Conservation (phyloP, 495 filamentous ascomycete genomes). For the Saxispiralis lemnorum region DNA sequence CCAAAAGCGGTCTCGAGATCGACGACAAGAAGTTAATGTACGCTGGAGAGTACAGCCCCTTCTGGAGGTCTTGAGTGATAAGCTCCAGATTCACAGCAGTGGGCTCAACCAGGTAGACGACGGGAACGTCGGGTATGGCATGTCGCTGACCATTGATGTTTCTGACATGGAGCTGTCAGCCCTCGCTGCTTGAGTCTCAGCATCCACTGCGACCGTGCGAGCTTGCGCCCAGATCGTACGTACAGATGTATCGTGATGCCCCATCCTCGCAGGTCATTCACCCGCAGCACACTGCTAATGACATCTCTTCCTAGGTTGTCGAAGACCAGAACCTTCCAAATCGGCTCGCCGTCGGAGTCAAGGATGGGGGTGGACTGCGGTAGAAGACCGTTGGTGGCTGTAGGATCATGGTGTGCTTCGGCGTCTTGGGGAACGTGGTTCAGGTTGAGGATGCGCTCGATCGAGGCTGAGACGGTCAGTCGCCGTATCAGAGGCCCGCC, state of each 20-base stretch:
- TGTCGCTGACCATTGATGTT: constrained; percentile 70
- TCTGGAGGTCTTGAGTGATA: constrained; percentile 76
- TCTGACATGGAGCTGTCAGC: constrained; percentile 26
- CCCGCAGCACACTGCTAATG: constrained; percentile 85
- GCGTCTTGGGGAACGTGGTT: constrained; percentile 53
- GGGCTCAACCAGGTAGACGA: constrained; percentile 88
- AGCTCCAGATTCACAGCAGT: constrained; percentile 58
- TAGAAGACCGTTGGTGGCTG: constrained; percentile 39
- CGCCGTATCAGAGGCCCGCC: constrained; percentile 3
- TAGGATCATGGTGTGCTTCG: constrained; percentile 35
- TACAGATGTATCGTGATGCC: constrained; percentile 95
- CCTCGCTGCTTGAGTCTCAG: constrained; percentile 13
- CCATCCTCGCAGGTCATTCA: constrained; percentile 79
- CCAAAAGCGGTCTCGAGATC: constrained; percentile 76
- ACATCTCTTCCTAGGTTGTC: constrained; percentile 53
- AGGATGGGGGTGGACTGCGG: constrained; percentile 61
- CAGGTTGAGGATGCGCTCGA: constrained; percentile 89
- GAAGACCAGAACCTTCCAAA: constrained; percentile 58
- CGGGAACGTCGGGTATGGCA: constrained; percentile 89
- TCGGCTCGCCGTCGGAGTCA: constrained; percentile 70
- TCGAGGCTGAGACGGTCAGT: constrained; percentile 47
- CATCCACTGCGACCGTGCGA: constrained; percentile 5
- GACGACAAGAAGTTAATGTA: constrained; percentile 96
- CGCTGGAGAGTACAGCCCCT: constrained; percentile 76
- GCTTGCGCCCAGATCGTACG: constrained; percentile 8